Evolutionary conservation across 495 filamentous ascomycete species (phyloP).

Genomic region (Podospora pseudopauciseta): DNA sequence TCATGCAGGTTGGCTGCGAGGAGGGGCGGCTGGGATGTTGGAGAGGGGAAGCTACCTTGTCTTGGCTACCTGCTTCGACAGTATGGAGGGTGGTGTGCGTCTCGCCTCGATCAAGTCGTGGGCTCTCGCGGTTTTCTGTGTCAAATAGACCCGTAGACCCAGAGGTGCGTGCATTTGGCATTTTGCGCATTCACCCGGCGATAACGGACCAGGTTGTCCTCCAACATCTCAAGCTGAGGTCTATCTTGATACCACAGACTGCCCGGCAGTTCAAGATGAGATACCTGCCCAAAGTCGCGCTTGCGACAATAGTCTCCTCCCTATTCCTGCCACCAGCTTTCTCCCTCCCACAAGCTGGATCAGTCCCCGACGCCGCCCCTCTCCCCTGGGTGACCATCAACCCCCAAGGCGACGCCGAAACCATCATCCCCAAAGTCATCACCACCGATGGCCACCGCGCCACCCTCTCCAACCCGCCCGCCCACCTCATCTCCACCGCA

Average conservation of each 20-base stretch:
- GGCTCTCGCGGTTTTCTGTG: neutral
- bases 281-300: slow-evolving; percentile 9
- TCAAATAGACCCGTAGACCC: neutral
- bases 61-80: neutral
- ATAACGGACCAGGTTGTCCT: neutral
- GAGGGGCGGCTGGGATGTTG: neutral
- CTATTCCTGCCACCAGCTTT: slow-evolving; percentile 6
- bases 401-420: slow-evolving; percentile 21
- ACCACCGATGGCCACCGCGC: slow-evolving; percentile 23
- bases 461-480: slow-evolving; percentile 26
- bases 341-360: slow-evolving; percentile 18
- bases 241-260: neutral
- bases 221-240: neutral
- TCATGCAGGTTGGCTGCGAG: neutral
- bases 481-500: slow-evolving; percentile 21
- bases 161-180: neutral
- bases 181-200: too few relatives aligned
- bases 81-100: neutral
- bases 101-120: neutral
- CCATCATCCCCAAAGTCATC: slow-evolving; percentile 26
- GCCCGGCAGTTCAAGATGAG: neutral
- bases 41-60: neutral
- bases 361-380: slow-evolving; percentile 10
- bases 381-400: slow-evolving; percentile 31
- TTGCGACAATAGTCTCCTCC: slow-evolving; percentile 3